phyloP scores from a whole-genome alignment of 1,139 yeast species.

The Hanseniaspora gamundiae region DNA sequence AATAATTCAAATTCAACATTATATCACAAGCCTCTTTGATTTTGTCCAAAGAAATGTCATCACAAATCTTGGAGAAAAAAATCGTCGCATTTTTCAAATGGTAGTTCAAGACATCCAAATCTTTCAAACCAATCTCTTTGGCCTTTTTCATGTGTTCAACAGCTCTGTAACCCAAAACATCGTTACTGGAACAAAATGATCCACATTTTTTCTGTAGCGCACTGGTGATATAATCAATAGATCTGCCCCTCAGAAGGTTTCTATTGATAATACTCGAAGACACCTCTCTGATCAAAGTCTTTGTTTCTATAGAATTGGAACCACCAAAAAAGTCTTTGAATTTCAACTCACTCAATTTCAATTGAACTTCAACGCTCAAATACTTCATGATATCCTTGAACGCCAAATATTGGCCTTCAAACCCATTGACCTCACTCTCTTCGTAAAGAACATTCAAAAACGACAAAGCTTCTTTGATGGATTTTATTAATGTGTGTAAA shows the following conservation, averaged over 20 bases:
- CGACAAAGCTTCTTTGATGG: conserved; percentile 82
- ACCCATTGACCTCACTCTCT: conserved; percentile 41
- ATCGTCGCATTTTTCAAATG: conserved; percentile 66
- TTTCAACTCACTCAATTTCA: conserved; percentile 50
- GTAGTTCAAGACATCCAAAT: conserved; percentile 55
- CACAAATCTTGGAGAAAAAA: conserved; percentile 70
- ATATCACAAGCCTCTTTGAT: conserved; percentile 70
- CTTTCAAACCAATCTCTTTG: conserved; percentile 57
- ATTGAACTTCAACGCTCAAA: conserved; percentile 54
- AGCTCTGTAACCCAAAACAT: conserved; percentile 88
- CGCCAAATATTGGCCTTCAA: conserved; percentile 30
- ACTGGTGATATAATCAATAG: conserved; percentile 81
- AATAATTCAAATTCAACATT: conserved; percentile 67
- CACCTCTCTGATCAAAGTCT: conserved; percentile 70
- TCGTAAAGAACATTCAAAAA: conserved; percentile 73
- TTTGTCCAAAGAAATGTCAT: conserved; percentile 64
- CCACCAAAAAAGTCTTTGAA: conserved; percentile 64
- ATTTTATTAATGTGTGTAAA: conserved; percentile 57
- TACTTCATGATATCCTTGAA: conserved; percentile 59
- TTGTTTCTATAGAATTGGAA: conserved; percentile 40
- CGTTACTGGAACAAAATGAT: conserved; percentile 87
- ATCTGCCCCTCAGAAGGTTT: conserved; percentile 82
- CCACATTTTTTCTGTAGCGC: conserved; percentile 90
- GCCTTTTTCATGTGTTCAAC: conserved; percentile 85
- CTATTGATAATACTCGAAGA: conserved; percentile 81